A percentile compares a stretch with the other conserved stretches of the same genome.
These are phyloP conservation scores for Podaxis pistillaris DNA, from an alignment of 768 basidiomycete genomes.

Conservation along the genomic window DNA sequence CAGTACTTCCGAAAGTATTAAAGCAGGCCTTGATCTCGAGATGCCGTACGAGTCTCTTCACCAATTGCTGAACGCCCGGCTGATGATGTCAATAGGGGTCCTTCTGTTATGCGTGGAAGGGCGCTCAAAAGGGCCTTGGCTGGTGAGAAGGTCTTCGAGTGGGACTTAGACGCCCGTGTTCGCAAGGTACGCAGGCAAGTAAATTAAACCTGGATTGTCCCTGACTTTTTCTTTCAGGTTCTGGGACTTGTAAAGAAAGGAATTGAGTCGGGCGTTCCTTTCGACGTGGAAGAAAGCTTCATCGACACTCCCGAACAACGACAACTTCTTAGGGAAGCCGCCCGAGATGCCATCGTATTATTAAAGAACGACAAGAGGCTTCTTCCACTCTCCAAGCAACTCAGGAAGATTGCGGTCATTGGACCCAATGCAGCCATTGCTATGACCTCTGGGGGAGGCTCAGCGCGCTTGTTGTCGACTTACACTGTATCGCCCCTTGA, in stretches of 20 bases:
- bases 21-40: slow-evolving; percentile 64
- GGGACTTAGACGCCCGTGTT: slow-evolving; percentile 40
- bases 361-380: slow-evolving; percentile 56
- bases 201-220: neutral
- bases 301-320: slow-evolving; percentile 47
- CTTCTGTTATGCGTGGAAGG: slow-evolving; percentile 46
- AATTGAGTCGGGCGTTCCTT: slow-evolving; percentile 51
- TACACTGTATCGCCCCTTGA: slow-evolving; percentile 58
- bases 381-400: slow-evolving; percentile 41
- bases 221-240: slow-evolving; percentile 30
- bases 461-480: slow-evolving; percentile 48
- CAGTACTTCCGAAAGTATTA: slow-evolving; percentile 47
- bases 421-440: slow-evolving; percentile 59
- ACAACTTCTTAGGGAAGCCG: slow-evolving; percentile 46
- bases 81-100: slow-evolving; percentile 40
- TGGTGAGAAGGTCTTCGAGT: slow-evolving; percentile 40
- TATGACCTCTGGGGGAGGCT: slow-evolving; percentile 59
- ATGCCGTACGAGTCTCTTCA: slow-evolving; percentile 44
- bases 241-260: slow-evolving; percentile 47
- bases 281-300: slow-evolving; percentile 46
- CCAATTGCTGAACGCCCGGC: slow-evolving; percentile 26
- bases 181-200: slow-evolving; percentile 25
- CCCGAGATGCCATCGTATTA: slow-evolving; percentile 54
- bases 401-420: slow-evolving; percentile 55
- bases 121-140: slow-evolving; percentile 38